phyloP scores from a whole-genome alignment of 768 basidiomycete species.

The Piloderma croceum region DNA sequence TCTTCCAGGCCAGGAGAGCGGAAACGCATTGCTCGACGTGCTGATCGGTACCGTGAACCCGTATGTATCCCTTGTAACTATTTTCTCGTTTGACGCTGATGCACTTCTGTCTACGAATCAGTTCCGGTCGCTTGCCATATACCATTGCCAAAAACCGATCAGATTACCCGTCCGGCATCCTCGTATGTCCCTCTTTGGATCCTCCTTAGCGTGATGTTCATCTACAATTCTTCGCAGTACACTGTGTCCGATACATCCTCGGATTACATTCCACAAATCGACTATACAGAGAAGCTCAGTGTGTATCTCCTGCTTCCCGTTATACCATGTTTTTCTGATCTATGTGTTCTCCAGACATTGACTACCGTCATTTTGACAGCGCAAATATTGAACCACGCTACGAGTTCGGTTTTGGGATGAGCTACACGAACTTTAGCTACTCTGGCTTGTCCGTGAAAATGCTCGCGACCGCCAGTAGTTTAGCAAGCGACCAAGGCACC shows the following conservation, averaged over 20 bases:
- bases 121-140: slow-evolving; percentile 47
- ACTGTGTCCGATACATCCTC: slow-evolving; percentile 8
- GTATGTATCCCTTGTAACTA: too few relatives aligned
- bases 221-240: background rate
- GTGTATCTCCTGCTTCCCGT: background rate
- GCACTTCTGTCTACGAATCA: slow-evolving; percentile 32
- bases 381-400: slow-evolving; percentile 20
- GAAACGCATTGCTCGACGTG: slow-evolving; percentile 46
- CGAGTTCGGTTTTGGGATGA: slow-evolving; percentile 36
- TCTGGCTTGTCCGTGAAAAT: slow-evolving; percentile 19
- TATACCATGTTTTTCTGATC: slow-evolving; percentile 3
- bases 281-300: slow-evolving; percentile 43
- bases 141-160: slow-evolving; percentile 42
- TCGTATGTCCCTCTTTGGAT: background rate
- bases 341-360: slow-evolving; percentile 14
- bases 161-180: slow-evolving; percentile 37
- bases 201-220: background rate
- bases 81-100: background rate
- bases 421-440: slow-evolving; percentile 41
- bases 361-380: slow-evolving; percentile 28
- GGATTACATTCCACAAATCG: slow-evolving; percentile 23
- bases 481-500: too few relatives aligned
- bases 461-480: background rate
- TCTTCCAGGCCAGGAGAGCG: slow-evolving; percentile 43
- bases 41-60: slow-evolving; percentile 65